phyloP scores from a whole-genome alignment of 2,329 filamentous ascomycete species.

The Onygenales sp. region DNA sequence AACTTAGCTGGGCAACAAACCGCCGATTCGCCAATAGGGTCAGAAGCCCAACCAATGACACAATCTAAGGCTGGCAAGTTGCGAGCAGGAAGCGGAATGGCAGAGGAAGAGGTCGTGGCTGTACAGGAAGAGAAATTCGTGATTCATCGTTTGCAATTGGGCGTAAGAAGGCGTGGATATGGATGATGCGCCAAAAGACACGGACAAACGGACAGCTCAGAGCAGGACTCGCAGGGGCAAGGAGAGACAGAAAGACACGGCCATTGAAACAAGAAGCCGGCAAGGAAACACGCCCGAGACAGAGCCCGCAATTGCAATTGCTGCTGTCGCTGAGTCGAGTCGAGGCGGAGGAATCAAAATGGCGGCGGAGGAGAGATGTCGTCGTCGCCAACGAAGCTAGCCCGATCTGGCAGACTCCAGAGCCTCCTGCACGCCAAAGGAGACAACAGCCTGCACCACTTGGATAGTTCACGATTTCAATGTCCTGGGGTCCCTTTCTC shows the following conservation, averaged over 20 bases:
- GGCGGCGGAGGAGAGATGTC: neutral
- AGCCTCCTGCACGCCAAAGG: too few relatives aligned
- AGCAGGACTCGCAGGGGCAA: neutral
- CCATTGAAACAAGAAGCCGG: neutral
- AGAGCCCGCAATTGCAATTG: neutral
- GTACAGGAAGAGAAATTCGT: conserved; percentile 13
- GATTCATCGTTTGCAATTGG: conserved; percentile 27
- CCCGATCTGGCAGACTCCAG: too few relatives aligned
- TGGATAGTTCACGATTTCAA: too few relatives aligned
- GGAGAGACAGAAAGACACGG: neutral
- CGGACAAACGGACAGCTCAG: neutral
- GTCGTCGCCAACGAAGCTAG: too few relatives aligned
- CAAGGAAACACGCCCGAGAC: neutral
- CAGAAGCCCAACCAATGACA: conserved; percentile 12
- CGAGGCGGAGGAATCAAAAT: neutral
- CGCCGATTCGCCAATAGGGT: conserved; percentile 6
- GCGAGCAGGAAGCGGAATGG: conserved; percentile 9
- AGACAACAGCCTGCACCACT: neutral
- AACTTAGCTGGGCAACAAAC: neutral
- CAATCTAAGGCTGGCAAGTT: conserved; percentile 16
- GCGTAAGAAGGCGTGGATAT: conserved; percentile 13
- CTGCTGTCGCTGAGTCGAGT: too few relatives aligned
- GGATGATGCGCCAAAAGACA: neutral
- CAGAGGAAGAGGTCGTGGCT: conserved; percentile 16
- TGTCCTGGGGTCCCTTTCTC: neutral